These are phyloP conservation scores for Xerophyta viscosa DNA, from an alignment of 106 monocot genomes.

Conservation along the genomic window DNA sequence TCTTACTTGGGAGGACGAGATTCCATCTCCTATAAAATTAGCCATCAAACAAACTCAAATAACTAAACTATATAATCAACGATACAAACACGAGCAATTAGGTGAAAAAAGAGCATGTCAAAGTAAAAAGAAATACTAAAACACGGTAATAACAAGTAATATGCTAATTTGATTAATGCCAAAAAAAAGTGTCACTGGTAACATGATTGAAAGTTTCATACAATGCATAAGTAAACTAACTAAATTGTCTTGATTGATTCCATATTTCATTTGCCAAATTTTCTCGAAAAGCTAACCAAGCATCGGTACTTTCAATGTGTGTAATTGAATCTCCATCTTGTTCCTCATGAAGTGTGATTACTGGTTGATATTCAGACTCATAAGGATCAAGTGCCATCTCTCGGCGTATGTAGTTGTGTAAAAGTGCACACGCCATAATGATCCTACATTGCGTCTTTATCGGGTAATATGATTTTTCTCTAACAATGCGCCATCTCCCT, in stretches of 20 bases:
- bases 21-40: too few relatives aligned
- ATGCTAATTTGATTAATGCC: too few relatives aligned
- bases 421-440: constrained; percentile 4
- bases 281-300: not conserved
- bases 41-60: too few relatives aligned
- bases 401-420: not conserved
- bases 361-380: not conserved
- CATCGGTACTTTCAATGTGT: not conserved
- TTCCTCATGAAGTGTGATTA: not conserved
- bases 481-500: constrained; percentile 1
- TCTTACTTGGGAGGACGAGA: too few relatives aligned
- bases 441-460: constrained; percentile 13
- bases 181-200: too few relatives aligned
- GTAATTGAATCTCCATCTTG: not conserved
- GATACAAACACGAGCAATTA: too few relatives aligned
- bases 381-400: constrained; percentile 1
- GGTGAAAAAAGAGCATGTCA: too few relatives aligned
- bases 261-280: not conserved
- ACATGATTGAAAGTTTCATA: too few relatives aligned
- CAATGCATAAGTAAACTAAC: too few relatives aligned
- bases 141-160: too few relatives aligned
- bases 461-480: constrained; percentile 1
- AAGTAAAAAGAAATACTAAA: too few relatives aligned
- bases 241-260: not conserved
- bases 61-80: too few relatives aligned